Percentiles rank a stretch among this genome's conserved stretches.
phyloP scores from a whole-genome alignment of 371 early-diverging fungal genomes.

The Chytridium lagenaria region DNA sequence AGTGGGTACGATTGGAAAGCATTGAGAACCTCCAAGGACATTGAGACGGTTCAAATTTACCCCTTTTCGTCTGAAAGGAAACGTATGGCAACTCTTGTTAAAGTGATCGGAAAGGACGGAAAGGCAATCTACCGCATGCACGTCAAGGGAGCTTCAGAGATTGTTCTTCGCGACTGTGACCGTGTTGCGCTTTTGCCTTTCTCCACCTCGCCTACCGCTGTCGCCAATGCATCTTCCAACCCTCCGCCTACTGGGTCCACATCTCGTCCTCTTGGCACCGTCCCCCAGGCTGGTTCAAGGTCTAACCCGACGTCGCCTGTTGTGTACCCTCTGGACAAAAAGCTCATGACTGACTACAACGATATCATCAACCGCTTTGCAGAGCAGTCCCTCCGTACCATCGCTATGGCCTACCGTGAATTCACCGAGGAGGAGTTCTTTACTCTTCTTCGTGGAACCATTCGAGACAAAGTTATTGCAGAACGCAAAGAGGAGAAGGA shows the following conservation, averaged over 20 bases:
- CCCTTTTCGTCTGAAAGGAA: conserved; percentile 90
- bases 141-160: conserved; percentile 88
- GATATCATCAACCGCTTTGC: conserved; percentile 78
- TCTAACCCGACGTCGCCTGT: conserved; percentile 30
- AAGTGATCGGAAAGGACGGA: not conserved
- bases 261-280: conserved; percentile 34
- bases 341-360: conserved; percentile 63
- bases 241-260: conserved; percentile 34
- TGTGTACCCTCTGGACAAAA: conserved; percentile 27
- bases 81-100: conserved; percentile 78
- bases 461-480: conserved; percentile 20
- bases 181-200: conserved; percentile 31
- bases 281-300: conserved; percentile 21
- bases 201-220: conserved; percentile 10
- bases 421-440: conserved; percentile 51
- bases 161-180: conserved; percentile 61
- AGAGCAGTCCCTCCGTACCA: conserved; percentile 72
- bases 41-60: conserved; percentile 65
- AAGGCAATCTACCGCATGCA: conserved; percentile 64
- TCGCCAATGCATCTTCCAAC: conserved; percentile 45
- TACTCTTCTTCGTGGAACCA: not conserved
- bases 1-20: conserved; percentile 54
- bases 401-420: conserved; percentile 77
- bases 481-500: conserved; percentile 23
- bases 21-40: conserved; percentile 53